Percentiles rank a stretch among this genome's conserved stretches.
These are phyloP conservation scores for Macrolepiota dolichaula DNA, from an alignment of 768 basidiomycete genomes.

Conservation along the genomic window DNA sequence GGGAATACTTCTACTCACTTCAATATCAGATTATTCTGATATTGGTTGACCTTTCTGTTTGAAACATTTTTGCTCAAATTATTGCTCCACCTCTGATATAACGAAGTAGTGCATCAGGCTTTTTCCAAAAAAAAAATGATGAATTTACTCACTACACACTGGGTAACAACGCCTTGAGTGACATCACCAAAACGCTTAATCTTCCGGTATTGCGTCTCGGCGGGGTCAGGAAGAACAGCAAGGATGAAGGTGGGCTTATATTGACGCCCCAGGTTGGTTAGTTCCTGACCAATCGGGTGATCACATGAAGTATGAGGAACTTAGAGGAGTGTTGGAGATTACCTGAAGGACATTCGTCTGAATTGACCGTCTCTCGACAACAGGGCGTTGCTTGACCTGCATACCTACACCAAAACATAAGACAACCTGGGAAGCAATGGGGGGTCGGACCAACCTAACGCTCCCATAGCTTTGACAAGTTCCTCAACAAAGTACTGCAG, in stretches of 20 bases:
- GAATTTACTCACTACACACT: constrained; percentile 49
- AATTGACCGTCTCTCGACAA: background rate
- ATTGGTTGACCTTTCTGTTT: constrained; percentile 37
- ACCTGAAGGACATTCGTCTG: constrained; percentile 4
- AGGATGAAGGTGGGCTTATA: constrained; percentile 20
- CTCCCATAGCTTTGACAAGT: constrained; percentile 19
- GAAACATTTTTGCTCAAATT: constrained; percentile 6
- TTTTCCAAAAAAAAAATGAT: background rate
- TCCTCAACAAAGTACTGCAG: constrained; percentile 20
- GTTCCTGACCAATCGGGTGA: constrained; percentile 1
- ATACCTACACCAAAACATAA: background rate
- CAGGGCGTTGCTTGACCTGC: background rate
- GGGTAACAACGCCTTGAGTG: constrained; percentile 56
- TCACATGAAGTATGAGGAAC: too few relatives aligned
- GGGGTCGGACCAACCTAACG: constrained; percentile 18
- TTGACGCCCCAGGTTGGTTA: constrained; percentile 9
- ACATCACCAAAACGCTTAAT: constrained; percentile 35
- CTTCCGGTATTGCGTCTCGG: constrained; percentile 21
- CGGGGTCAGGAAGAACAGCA: constrained; percentile 28
- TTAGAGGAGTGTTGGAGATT: background rate
- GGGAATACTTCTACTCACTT: constrained; percentile 33
- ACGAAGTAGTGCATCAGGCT: background rate
- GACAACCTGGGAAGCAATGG: background rate
- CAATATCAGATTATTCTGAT: constrained; percentile 53
- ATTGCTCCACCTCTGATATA: constrained; percentile 6